Base-by-base conservation (phyloP, 2,329 filamentous ascomycete genomes). In the Colletotrichum musicola region DNA sequence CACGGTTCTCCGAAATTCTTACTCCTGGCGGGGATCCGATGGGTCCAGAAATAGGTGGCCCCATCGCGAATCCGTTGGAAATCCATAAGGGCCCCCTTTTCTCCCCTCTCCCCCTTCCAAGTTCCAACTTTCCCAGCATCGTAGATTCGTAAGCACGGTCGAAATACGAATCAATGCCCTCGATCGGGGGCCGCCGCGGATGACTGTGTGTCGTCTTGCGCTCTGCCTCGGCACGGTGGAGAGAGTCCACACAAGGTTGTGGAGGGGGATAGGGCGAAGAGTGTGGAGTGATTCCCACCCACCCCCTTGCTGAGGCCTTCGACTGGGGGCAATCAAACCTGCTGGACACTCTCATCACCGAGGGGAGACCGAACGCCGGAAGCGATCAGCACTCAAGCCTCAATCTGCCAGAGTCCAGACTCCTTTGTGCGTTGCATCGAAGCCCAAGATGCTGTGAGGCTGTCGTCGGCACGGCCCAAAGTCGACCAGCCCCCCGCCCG, bases 11-110 rank as follows among this genome's bases (percentile, higher is more conserved):
- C 20, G 18, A 10, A 38, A 51, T 16, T 18, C 16, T 50, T 18
- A 27, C 57, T 40, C 57, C 50, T 59, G 56, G 44, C 25, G 46
- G 20, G 25, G 16, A 38, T 25, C 22, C 20, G 27, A 40, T 60
- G 59, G 59, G 59, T 62, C 59, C 49, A 49, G 38, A 62, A 46
- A 54, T 46, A 62, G 22, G 35, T 49, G 47, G 30, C 46, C 44
- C 46, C 44, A 47, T 47, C n/a, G 16, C 40, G 30, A 42, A 14
- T 42, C 40, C 40, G 16, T 14, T 42, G 13, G 16, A n/a, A n/a
- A n/a, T 14, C 40, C 40, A 42, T n/a, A 42, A n/a, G 40, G 16
- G 40, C 7, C 30, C 30, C 30, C 30, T 35, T 35, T 3, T 35
- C 30, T 9, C 30, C 30, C 7, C 30, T 10, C 10, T 35, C 30